Base-by-base conservation (phyloP, 768 basidiomycete genomes). In the Agaricus blazei region DNA sequence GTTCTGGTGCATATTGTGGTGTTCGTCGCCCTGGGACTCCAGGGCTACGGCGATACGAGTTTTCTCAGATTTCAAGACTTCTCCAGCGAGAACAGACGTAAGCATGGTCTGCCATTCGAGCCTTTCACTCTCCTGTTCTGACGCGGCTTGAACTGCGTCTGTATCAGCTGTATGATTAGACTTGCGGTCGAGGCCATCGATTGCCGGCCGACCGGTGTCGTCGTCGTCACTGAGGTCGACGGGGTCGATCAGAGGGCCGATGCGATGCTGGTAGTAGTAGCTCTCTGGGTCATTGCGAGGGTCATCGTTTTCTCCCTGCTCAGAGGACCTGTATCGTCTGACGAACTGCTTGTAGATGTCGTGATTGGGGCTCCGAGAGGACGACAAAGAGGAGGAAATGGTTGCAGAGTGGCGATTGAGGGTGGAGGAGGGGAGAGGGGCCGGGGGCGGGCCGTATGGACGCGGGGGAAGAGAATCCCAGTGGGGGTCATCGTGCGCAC, bases 31-130 rank as follows among this genome's bases (percentile, higher is more conserved):
- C 19, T 82, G 79, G 23, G 84, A 80, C 59, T 87, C 83, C 48
- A 93, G 73, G 14, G 84, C 89, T 46, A 84, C 85, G 28, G 89
- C 88, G 57, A 98, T 94, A 54, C 97, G 84, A 26, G 89, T 90
- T 72, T 93, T 97, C 73, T 98, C 97, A 0, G 92, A 89, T 67
- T 88, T 92, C 60, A 99, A 82, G 9, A 99, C 93, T 63, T 98
- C 95, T 9, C 97, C 95, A 29, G 84, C 83, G 45, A 99, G 78
- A 26, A 98, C 96, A 29, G 94, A 96, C 11, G 91, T 83, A 31
- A 98, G 82, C 85, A 98, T 88, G 15, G 88, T 88, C 69, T 95
- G 93, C 97, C 97, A 98, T 70, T 97, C 94, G 47, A 95, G 70
- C 27, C 95, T 78, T 63, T 93, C 90, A 58, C 82, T 78, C 64